Evolutionary conservation across 1,139 yeast genomes (phyloP), one percentile per base, ranked within the genome.

Genomic region (Wickerhamomyces sp.): DNA sequence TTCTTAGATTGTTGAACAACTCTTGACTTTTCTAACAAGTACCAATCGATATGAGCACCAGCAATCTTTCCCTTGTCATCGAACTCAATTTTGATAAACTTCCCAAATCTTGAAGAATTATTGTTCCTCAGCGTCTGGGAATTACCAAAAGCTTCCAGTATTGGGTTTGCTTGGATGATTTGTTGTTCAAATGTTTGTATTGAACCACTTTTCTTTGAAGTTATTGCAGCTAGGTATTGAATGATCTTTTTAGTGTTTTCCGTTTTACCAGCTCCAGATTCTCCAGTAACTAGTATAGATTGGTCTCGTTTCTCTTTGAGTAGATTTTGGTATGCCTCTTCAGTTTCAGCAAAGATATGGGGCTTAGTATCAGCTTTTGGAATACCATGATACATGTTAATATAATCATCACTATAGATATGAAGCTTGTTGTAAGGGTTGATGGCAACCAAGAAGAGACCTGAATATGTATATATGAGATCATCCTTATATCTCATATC

Each of bases 201-300:
- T 18, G 48, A 47, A 3, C 44, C 35, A 29, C 36, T 57, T 45
- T 61, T 61, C 18, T 61, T 54, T 3, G 72, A 56, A 1, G 92
- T 79, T 30, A 88, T 80, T 7, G 90, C 81, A 0, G 97, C 88
- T 41, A 94, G 70, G 61, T 89, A 92, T 60, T 90, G 97, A 48
- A 94, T 85, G 44, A 92, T 90, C 56, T 86, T 88, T 61, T 92
- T 92, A n/a, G 98, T 92, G 52, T 88, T 92, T 64, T 92, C 98
- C 0, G 98, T 92, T 60, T 92, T 92, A 42, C 98, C 98, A 0
- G 98, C 98, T 46, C 98, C 99, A 22, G 96, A 85, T 60, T 94
- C 99, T 46, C 99, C 99, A 1, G 98, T 94, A 12, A 94, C 97
- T 40, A 94, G 68, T 39, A 94, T 88, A 14, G 95, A 81, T 63